Base-by-base conservation (phyloP, 2,329 filamentous ascomycete genomes). In the Penicillium brasilianum region DNA sequence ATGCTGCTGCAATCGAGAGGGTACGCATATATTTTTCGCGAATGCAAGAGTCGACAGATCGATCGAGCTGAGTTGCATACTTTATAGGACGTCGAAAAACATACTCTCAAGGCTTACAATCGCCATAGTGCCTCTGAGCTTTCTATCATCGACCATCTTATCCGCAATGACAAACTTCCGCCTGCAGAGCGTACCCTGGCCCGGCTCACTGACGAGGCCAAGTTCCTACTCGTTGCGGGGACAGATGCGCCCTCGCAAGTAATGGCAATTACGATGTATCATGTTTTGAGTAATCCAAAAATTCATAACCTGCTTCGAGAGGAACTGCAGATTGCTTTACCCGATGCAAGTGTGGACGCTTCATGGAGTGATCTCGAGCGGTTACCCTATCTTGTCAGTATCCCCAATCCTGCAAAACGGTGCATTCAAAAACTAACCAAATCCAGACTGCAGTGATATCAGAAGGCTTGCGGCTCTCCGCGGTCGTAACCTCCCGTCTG, bases 201-300 rank as follows among this genome's bases (percentile, higher is more conserved):
- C 8, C 25, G 44, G 25, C 44, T 48, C 22, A 48, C 44, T 28
- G 44, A 48, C 25, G 44, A 48, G 25, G 44, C 44, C 8, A 48
- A 48, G 25, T 48, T 48, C 44, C 25, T 48, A 9, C 28, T 32
- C 13, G 48, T 50, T 14, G 28, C 48, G 20, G 48, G 48, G n/a
- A 50, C 48, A 14, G 48, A 50, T 32, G 48, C 48, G 13, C 48
- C 48, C 10, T 50, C 48, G 13, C 48, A 50, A n/a, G 48, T 50
- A 6, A 50, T 50, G 48, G 28, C 48, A 34, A 50, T 50, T 14
- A 50, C 48, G n/a, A 7, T 50, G 11, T 50, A 50, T 22, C 30
- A 50, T 14, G 10, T 50, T 34, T 22, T 50, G 6, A 50, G 30
- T 11, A 50, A 34, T 13, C 2, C 9, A 11, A 18, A 18, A 20